These are phyloP conservation scores for Apostasia shenzhenica DNA, from an alignment of 106 monocot species.

Conservation along the genomic window DNA sequence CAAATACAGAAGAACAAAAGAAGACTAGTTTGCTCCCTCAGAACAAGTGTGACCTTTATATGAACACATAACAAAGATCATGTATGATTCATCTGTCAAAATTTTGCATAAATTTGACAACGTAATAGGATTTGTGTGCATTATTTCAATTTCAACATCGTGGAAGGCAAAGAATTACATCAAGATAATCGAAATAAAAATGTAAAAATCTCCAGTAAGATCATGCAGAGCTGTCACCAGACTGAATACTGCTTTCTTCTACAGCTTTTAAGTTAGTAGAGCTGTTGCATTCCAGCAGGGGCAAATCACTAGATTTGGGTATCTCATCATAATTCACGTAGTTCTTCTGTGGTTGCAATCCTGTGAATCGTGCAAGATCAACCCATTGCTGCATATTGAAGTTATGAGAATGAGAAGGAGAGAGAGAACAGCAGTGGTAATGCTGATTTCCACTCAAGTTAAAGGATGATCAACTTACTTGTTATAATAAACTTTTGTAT, in stretches of 20 bases:
- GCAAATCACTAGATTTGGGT: slow-evolving; percentile 13
- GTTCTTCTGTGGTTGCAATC: slow-evolving; percentile 33
- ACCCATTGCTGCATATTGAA: slow-evolving; percentile 59
- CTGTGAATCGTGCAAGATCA: slow-evolving; percentile 65
- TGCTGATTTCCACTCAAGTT: not conserved
- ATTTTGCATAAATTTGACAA: too few relatives aligned
- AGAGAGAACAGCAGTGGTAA: too few relatives aligned
- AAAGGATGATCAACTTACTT: not conserved
- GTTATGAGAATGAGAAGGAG: not conserved
- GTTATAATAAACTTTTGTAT: not conserved
- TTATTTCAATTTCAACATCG: too few relatives aligned
- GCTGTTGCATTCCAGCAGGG: slow-evolving; percentile 19
- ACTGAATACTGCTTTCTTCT: slow-evolving; percentile 24
- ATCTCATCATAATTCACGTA: slow-evolving; percentile 4
- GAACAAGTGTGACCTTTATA: too few relatives aligned
- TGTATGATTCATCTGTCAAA: too few relatives aligned
- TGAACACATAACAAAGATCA: too few relatives aligned
- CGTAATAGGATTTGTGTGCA: too few relatives aligned
- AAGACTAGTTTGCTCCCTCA: too few relatives aligned
- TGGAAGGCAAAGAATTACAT: too few relatives aligned
- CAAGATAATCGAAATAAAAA: too few relatives aligned
- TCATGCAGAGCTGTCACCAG: slow-evolving; percentile 14
- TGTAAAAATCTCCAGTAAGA: not conserved
- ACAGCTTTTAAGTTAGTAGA: slow-evolving; percentile 11
- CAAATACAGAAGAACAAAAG: too few relatives aligned